phyloP scores from a whole-genome alignment of 176 grass and related monocot species.

The Calamus simplicifolius region DNA sequence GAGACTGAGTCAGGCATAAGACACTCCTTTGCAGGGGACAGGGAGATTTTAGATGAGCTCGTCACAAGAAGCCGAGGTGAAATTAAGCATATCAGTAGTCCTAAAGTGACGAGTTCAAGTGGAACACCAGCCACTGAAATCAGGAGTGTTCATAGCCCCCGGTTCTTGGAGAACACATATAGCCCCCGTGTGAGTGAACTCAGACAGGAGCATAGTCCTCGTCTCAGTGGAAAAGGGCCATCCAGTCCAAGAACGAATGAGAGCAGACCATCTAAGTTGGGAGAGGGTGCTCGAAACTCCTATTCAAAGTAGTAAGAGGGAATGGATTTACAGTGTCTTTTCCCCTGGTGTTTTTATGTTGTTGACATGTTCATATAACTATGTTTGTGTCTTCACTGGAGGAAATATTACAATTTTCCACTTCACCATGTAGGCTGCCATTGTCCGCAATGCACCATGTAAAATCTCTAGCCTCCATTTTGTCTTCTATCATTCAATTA shows the following conservation, averaged over 20 bases:
- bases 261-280: conserved; percentile 30
- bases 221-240: conserved; percentile 4
- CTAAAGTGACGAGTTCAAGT: conserved; percentile 83
- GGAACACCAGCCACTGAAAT: conserved; percentile 64
- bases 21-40: conserved; percentile 30
- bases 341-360: background rate
- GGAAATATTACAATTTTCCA: too few relatives aligned
- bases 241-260: conserved; percentile 46
- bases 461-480: too few relatives aligned
- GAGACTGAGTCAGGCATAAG: conserved; percentile 46
- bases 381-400: too few relatives aligned
- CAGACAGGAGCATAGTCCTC: conserved; percentile 44
- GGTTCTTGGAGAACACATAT: conserved; percentile 64
- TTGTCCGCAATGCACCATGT: too few relatives aligned
- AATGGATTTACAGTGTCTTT: background rate
- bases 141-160: conserved; percentile 60
- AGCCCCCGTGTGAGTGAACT: conserved; percentile 60
- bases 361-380: too few relatives aligned
- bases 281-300: conserved; percentile 24
- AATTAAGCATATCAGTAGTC: conserved; percentile 83
- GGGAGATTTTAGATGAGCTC: conserved; percentile 77
- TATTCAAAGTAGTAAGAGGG: conserved; percentile 15
- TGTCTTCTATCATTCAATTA: too few relatives aligned
- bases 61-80: conserved; percentile 91
- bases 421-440: too few relatives aligned